A percentile compares a stretch with the other conserved stretches of the same genome.
Conservation (phyloP, 1,284 basidiomycete genomes). For the Papiliotrema laurentii region DNA sequence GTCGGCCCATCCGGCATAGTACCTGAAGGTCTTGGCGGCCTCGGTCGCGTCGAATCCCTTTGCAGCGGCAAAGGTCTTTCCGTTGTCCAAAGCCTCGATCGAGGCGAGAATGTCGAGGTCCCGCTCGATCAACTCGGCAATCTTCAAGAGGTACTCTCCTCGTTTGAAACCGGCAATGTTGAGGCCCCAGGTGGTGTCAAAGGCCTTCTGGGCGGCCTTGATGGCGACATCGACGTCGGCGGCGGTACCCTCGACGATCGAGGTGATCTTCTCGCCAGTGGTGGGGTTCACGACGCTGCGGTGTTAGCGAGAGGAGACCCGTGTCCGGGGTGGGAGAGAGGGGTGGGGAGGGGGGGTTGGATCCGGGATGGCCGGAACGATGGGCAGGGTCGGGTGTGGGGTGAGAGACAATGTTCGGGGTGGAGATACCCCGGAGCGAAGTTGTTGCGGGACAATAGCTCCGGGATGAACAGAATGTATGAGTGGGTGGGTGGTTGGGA, state of each 20-base stretch:
- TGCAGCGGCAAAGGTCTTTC: constrained; percentile 66
- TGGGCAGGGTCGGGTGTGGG: too few species aligned
- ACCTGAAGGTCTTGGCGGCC: constrained; percentile 65
- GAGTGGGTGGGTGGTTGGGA: background rate
- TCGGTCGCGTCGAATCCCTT: constrained; percentile 63
- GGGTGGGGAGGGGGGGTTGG: background rate
- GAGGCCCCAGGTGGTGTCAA: constrained; percentile 66
- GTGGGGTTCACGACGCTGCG: constrained; percentile 74
- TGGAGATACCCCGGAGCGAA: too few species aligned
- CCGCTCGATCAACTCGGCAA: constrained; percentile 69
- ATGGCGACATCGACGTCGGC: constrained; percentile 73
- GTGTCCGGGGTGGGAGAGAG: background rate
- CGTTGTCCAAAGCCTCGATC: constrained; percentile 75
- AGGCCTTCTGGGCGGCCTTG: constrained; percentile 70
- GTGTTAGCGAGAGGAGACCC: constrained; percentile 3
- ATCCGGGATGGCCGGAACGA: too few species aligned
- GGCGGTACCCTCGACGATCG: constrained; percentile 62
- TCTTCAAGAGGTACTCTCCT: constrained; percentile 59
- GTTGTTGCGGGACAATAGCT: too few species aligned
- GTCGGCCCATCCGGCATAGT: constrained; percentile 59
- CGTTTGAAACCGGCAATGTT: constrained; percentile 59
- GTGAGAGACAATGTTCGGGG: too few species aligned
- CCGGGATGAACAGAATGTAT: too few species aligned
- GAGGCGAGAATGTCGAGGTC: constrained; percentile 68
- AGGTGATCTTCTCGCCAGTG: constrained; percentile 65